Base-by-base conservation (phyloP, 192 early-diverging fungal species). In the Geranomyces michiganensis region DNA sequence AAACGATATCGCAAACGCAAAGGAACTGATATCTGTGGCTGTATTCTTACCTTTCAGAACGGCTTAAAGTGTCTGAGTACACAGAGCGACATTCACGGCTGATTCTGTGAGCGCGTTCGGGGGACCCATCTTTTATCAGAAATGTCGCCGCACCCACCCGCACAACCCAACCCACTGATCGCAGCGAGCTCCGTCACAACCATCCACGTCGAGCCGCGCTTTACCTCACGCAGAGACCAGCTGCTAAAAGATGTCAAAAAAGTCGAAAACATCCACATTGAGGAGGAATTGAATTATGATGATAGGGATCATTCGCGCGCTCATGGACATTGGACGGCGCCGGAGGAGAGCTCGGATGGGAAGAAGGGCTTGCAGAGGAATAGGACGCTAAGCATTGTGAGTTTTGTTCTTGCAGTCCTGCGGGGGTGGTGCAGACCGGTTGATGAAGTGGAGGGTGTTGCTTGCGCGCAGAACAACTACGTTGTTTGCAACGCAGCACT, bases 251-350 rank as follows among this genome's bases (percentile, higher is more conserved):
- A 36, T 44, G 43, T 47, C 7, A 62, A 64, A 26, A 55, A 59
- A 29, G 55, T 59, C 43, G 70, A 72, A 64, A 74, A 74, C 44
- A 68, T 74, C 29, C 73, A 74, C 48, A 70, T 70, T 32, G 78
- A 79, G 70, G 71, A 80, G 45, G 79, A 80, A 51, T 68, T 80
- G 33, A 15, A 71, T 41, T 80, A 80, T 64, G 12, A 71, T 15
- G 79, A 80, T 64, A 32, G 49, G 56, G 79, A 80, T 56, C 75
- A 80, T 62, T 22, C 36, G 27, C 17, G 51, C 13, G 79, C 79
- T 0, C 79, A 80, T 59, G 78, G 78, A 27, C 63, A 67, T 43
- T 55, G 68, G 0, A 27, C 17, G 22, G 62, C 26, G 22, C 61
- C 61, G 4, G 62, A 72, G 48, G 29, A 71, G 32, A 61, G 46